Evolutionary conservation across 305 asterid genomes (phyloP).

Genomic region (Fraxinus velutina): DNA sequence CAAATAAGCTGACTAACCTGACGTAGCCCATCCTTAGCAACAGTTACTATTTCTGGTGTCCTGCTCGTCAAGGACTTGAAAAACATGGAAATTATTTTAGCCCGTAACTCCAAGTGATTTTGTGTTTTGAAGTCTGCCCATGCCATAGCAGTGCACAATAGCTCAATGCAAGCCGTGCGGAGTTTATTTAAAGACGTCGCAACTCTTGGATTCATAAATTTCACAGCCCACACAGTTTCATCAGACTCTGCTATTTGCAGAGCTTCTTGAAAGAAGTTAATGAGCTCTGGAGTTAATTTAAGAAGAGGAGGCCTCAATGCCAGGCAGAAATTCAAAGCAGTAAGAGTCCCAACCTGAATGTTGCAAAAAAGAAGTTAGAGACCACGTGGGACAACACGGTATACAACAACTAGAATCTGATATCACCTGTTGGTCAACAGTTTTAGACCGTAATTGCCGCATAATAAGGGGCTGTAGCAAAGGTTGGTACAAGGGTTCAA

Average conservation of each 20-base stretch:
- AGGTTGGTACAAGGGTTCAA: slow-evolving; percentile 89
- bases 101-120: slow-evolving; percentile 86
- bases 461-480: slow-evolving; percentile 89
- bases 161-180: slow-evolving; percentile 96
- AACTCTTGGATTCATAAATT: slow-evolving; percentile 87
- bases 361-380: slow-evolving; percentile 24
- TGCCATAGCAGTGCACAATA: slow-evolving; percentile 98
- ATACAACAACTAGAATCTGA: slow-evolving; percentile 23
- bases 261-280: slow-evolving; percentile 95
- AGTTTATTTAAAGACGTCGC: slow-evolving; percentile 87
- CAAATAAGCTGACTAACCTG: slow-evolving; percentile 58
- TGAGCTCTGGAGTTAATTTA: slow-evolving; percentile 86
- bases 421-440: slow-evolving; percentile 95
- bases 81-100: slow-evolving; percentile 95
- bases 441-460: slow-evolving; percentile 88
- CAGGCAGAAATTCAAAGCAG: slow-evolving; percentile 95
- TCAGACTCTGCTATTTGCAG: slow-evolving; percentile 97
- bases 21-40: slow-evolving; percentile 97
- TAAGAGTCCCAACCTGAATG: slow-evolving; percentile 88
- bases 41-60: slow-evolving; percentile 88
- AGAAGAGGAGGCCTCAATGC: slow-evolving; percentile 99
- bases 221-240: slow-evolving; percentile 86
- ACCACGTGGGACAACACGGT: slow-evolving; percentile 21
- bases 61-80: slow-evolving; percentile 95
- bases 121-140: slow-evolving; percentile 99